A percentile compares a stretch with the other conserved stretches of the same genome.
phyloP scores from a whole-genome alignment of 345 rosid genomes.

The Conringia planisiliqua region DNA sequence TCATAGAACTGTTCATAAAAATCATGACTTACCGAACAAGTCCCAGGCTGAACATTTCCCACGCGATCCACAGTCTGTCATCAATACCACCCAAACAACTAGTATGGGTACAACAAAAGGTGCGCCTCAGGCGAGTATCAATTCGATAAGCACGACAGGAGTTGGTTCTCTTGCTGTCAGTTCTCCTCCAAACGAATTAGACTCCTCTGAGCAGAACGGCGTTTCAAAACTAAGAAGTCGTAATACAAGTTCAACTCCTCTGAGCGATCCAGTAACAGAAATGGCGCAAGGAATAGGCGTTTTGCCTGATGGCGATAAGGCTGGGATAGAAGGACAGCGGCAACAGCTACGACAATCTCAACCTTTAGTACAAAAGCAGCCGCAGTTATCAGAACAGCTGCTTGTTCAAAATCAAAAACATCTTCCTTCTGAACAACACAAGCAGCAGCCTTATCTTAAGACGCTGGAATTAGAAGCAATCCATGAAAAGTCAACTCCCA shows the following conservation, averaged over 20 bases:
- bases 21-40: conserved; percentile 41
- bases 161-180: conserved; percentile 38
- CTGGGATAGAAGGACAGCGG: conserved; percentile 32
- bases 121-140: conserved; percentile 38
- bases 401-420: conserved; percentile 20
- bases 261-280: conserved; percentile 37
- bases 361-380: conserved; percentile 42
- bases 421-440: neutral
- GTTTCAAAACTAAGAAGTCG: conserved; percentile 37
- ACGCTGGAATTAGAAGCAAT: conserved; percentile 47
- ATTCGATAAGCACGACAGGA: conserved; percentile 31
- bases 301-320: conserved; percentile 23
- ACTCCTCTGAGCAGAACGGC: conserved; percentile 32
- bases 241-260: no score
- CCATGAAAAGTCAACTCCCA: conserved; percentile 13
- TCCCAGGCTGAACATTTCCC: conserved; percentile 48
- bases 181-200: conserved; percentile 55
- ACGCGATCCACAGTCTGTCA: conserved; percentile 42
- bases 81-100: conserved; percentile 34
- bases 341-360: conserved; percentile 47
- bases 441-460: conserved; percentile 18
- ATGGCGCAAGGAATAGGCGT: conserved; percentile 47
- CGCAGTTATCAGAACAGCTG: conserved; percentile 45
- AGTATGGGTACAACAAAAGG: conserved; percentile 30
- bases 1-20: conserved; percentile 56